Evolutionary conservation across 371 early-diverging fungal species (phyloP).

Genomic region (Mucor lusitanicus): DNA sequence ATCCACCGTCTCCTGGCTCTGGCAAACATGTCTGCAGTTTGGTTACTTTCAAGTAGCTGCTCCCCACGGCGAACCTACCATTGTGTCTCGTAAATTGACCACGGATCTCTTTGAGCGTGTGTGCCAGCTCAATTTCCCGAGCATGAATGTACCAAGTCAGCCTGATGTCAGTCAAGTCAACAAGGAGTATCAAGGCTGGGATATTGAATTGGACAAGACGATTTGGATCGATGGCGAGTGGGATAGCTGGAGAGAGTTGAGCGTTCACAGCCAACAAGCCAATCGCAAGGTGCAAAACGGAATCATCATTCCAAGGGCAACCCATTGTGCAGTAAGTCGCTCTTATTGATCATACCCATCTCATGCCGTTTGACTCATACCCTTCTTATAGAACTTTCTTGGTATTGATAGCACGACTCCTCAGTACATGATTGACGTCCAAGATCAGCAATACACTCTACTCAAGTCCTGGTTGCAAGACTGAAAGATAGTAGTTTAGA

Average conservation of each 20-base stretch:
- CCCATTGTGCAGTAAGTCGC: conserved; percentile 21
- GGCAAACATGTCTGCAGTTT: conserved; percentile 68
- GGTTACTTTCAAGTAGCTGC: conserved; percentile 63
- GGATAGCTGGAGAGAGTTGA: conserved; percentile 64
- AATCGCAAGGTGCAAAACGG: background rate
- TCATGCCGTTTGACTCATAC: background rate
- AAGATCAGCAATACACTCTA: conserved; percentile 3
- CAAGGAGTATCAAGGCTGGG: conserved; percentile 46
- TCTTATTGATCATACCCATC: background rate
- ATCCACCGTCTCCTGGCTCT: conserved; percentile 53
- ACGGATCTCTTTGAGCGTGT: conserved; percentile 31
- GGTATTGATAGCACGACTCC: background rate
- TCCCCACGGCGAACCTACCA: conserved; percentile 23
- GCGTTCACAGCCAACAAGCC: conserved; percentile 19
- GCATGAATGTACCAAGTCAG: conserved; percentile 13
- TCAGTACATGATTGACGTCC: conserved; percentile 8
- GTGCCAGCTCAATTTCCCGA: conserved; percentile 44
- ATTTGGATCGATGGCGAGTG: conserved; percentile 61
- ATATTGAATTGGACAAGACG: conserved; percentile 43
- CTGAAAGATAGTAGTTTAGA: background rate
- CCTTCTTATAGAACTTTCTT: background rate
- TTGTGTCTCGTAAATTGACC: conserved; percentile 44
- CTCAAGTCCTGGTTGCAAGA: conserved; percentile 8
- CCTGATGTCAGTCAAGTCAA: conserved; percentile 36
- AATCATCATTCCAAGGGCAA: conserved; percentile 18